phyloP scores from a whole-genome alignment of 441 rosid species.

The Eruca vesicaria region DNA sequence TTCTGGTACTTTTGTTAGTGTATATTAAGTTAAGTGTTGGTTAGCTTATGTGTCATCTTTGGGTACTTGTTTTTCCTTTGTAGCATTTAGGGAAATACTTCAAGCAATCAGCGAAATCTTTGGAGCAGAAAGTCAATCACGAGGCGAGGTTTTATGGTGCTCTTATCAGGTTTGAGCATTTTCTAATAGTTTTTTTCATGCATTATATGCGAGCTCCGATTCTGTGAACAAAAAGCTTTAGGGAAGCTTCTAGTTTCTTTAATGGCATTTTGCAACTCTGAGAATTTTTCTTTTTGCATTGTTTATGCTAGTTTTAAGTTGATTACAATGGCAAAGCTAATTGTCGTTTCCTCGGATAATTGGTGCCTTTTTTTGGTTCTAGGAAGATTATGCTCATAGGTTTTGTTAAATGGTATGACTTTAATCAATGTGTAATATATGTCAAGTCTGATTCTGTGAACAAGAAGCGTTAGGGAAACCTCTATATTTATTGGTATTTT shows the following conservation, averaged over 20 bases:
- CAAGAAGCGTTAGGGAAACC: not conserved
- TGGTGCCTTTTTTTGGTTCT: not conserved
- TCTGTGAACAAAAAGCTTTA: not conserved
- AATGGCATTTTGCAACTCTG: not conserved
- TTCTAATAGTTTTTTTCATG: not conserved
- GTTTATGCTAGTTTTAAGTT: slow-evolving; percentile 1
- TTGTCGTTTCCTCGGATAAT: not conserved
- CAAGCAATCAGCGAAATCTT: slow-evolving; percentile 86
- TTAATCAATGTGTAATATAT: not conserved
- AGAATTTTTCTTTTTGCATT: not conserved
- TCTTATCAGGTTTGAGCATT: slow-evolving; percentile 64
- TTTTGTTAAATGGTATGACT: not conserved
- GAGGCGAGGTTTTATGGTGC: slow-evolving; percentile 99
- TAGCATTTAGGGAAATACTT: slow-evolving; percentile 93
- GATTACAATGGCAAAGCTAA: not conserved
- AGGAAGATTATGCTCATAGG: not conserved
- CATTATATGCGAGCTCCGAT: not conserved
- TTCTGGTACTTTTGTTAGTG: not conserved
- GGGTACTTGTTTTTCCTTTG: slow-evolving; percentile 29
- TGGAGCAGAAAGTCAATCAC: slow-evolving; percentile 75
- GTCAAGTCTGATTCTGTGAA: not conserved
- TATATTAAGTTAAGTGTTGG: not conserved
- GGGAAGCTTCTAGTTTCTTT: not conserved
- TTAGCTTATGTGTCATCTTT: slow-evolving; percentile 12
- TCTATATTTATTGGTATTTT: not conserved